Evolutionary conservation across 495 filamentous ascomycete genomes (phyloP), one percentile per base, ranked within the genome.

Genomic region (Hypoxylon lenormandii): DNA sequence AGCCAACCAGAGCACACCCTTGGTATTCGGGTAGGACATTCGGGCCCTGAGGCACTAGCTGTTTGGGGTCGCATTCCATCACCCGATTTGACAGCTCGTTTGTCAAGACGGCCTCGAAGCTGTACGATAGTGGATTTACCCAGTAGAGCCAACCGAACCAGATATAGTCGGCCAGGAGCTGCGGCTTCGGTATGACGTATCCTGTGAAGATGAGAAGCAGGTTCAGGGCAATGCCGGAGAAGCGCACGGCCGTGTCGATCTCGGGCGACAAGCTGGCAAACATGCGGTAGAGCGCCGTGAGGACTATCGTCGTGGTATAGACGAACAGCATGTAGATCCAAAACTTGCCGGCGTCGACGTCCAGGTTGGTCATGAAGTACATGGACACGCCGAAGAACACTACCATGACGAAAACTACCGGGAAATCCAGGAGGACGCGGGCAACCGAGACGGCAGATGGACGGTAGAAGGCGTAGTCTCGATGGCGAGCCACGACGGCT

Each of bases 381-480:
- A 89, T 83, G 53, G 90, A 81, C 26, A 91, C 79, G 19, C 82
- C 81, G 57, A 92, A 92, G 5, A 88, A 79, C 8, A 85, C 78
- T 11, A 88, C 85, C 79, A 90, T 87, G 15, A 84, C 75, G 23
- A 90, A 79, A 18, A 92, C 76, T 1, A 91, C 74, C 0, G 91
- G 91, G 54, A 93, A 82, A 70, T 93, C 91, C 16, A 86, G 80
- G 8, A 92, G 75, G 10, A 92, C 85, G 48, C 89, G 84, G 11
- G 88, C 89, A 47, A 93, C 84, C 0, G 80, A 79, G 47, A 92
- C 88, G 42, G 91, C 91, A 47, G 89, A 90, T 0, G 91, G 91
- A 37, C 89, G 85, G 74, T 92, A 91, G 77, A 93, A 92, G n/a
- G 90, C 90, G 64, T 91, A 93, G 37, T 89, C 86, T 16, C 53